These are phyloP conservation scores for Gossypium thurberi DNA, from an alignment of 345 rosid genomes.

Conservation along the genomic window DNA sequence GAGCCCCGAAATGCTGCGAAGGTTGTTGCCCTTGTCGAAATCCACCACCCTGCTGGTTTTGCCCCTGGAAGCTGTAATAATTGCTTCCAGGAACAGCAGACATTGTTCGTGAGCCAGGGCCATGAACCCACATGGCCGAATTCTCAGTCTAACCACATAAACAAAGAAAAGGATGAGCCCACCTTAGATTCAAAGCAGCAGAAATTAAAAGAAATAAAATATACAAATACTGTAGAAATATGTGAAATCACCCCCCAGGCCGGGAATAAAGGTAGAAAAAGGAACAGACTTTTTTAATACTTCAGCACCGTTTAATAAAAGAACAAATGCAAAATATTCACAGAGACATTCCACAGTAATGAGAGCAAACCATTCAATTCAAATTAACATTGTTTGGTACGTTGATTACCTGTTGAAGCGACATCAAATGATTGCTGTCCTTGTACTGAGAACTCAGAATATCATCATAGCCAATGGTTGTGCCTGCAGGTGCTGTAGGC, in stretches of 20 bases:
- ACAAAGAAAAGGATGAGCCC: background rate
- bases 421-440: slow-evolving; percentile 63
- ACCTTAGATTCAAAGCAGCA: slow-evolving; percentile 3
- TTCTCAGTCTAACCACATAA: slow-evolving; percentile 58
- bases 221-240: background rate
- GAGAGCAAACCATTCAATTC: background rate
- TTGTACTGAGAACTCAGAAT: slow-evolving; percentile 76
- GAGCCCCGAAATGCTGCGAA: slow-evolving; percentile 72
- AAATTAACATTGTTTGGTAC: background rate
- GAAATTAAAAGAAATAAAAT: background rate
- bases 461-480: slow-evolving; percentile 66
- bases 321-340: background rate
- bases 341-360: background rate
- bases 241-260: background rate
- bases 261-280: background rate
- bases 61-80: slow-evolving; percentile 86
- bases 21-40: slow-evolving; percentile 86
- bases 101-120: slow-evolving; percentile 73
- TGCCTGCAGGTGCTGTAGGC: slow-evolving; percentile 54
- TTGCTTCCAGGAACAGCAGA: slow-evolving; percentile 62
- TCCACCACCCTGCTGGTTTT: slow-evolving; percentile 70
- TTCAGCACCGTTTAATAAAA: background rate
- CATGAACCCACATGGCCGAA: slow-evolving; percentile 81
- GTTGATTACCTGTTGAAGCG: slow-evolving; percentile 64
- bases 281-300: background rate